phyloP scores from a whole-genome alignment of 2,329 filamentous ascomycete species.

The Elsinoe fawcettii region DNA sequence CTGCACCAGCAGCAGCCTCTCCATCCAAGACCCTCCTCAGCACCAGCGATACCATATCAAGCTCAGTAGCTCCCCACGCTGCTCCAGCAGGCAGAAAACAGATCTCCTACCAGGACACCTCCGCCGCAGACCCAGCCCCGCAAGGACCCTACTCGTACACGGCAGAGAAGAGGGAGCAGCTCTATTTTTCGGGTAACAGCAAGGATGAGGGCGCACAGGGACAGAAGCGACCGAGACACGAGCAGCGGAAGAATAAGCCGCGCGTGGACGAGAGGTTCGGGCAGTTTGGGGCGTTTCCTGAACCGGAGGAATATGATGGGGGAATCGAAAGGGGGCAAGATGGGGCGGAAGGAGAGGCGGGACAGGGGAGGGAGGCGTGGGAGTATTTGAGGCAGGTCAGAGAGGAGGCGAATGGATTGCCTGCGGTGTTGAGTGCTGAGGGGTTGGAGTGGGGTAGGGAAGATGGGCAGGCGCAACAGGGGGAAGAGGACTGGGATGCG shows the following conservation, averaged over 20 bases:
- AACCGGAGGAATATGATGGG: conserved; percentile 29
- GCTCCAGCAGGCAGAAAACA: conserved; percentile 5
- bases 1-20: conserved; percentile 35
- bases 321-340: neutral
- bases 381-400: conserved; percentile 64
- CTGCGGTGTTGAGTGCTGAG: conserved; percentile 2
- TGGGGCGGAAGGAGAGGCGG: no score
- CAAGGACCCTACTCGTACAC: conserved; percentile 14
- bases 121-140: conserved; percentile 13
- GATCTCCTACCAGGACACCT: conserved; percentile 18
- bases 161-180: conserved; percentile 14
- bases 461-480: conserved; percentile 29
- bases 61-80: no score
- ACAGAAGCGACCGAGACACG: neutral
- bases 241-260: conserved; percentile 26
- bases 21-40: neutral
- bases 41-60: conserved; percentile 35
- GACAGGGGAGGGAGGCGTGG: conserved; percentile 55
- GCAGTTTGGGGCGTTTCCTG: conserved; percentile 64
- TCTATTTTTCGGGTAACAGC: conserved; percentile 16
- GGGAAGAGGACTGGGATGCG: conserved; percentile 28
- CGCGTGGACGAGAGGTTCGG: conserved; percentile 58
- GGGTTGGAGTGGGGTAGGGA: neutral
- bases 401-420: conserved; percentile 40
- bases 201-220: neutral